Evolutionary conservation across 169 alveolate species (phyloP).

Genomic region (Plasmodium billcollinsi): DNA sequence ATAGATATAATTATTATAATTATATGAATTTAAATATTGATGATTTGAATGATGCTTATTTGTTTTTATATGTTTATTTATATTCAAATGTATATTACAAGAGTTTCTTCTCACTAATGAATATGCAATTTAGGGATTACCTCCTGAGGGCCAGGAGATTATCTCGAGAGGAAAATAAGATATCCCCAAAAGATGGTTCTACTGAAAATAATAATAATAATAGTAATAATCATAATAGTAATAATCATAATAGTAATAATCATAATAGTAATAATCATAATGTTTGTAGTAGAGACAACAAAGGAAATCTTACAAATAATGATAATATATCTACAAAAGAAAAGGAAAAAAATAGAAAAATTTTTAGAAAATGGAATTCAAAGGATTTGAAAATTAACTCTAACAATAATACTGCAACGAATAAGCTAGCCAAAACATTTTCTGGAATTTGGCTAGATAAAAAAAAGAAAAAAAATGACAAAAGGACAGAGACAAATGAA

Average conservation of each 20-base stretch:
- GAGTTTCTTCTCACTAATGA: not conserved
- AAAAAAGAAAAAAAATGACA: not conserved
- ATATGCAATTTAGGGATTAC: not conserved
- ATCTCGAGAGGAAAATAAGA: not conserved
- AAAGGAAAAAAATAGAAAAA: no score
- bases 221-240: not conserved
- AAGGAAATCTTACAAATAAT: no score
- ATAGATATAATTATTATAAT: constrained; percentile 32
- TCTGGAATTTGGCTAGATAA: not conserved
- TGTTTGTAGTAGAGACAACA: no score
- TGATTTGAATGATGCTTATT: constrained; percentile 38
- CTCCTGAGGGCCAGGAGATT: not conserved
- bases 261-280: no score
- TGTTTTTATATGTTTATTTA: constrained; percentile 60
- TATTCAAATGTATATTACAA: constrained; percentile 33
- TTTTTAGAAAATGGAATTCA: no score
- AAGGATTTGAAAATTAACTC: no score
- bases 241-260: no score
- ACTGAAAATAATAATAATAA: not conserved
- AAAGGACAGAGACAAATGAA: not conserved
- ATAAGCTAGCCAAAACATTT: not conserved
- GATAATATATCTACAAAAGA: no score
- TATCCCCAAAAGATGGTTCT: not conserved
- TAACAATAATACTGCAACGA: not conserved
- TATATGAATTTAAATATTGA: constrained; percentile 49